Conservation (phyloP, 495 filamentous ascomycete genomes). For the Hypoxylon fragiforme region DNA sequence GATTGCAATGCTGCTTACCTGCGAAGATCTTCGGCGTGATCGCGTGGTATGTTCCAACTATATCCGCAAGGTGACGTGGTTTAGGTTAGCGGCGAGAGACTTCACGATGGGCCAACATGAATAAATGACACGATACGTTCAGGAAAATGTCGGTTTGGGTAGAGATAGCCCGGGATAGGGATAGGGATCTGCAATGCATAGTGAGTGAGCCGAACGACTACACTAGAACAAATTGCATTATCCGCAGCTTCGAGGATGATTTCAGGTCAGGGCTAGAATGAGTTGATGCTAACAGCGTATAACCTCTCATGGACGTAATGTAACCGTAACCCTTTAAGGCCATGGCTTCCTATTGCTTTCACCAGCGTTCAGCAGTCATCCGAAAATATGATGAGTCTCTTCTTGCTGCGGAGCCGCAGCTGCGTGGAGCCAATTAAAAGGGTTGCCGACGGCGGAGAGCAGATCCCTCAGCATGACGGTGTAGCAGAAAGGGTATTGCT, state of each 20-base stretch:
- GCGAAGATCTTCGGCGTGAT: conserved; percentile 12
- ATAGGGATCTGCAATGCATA: conserved; percentile 31
- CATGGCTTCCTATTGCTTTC: conserved; percentile 4
- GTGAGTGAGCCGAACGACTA: conserved; percentile 13
- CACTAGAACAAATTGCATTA: conserved; percentile 8
- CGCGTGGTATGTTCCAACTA: conserved; percentile 11
- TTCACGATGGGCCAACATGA: conserved; percentile 27
- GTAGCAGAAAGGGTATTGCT: conserved; percentile 18
- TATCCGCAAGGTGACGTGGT: conserved; percentile 32
- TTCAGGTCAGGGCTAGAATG: conserved; percentile 15
- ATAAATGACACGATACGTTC: conserved; percentile 17
- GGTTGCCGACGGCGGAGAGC: conserved; percentile 9
- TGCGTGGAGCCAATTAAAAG: conserved; percentile 16
- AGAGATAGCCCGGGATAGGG: conserved; percentile 24
- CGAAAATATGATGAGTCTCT: conserved; percentile 28
- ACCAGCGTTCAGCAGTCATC: conserved; percentile 12
- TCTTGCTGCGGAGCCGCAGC: conserved; percentile 34
- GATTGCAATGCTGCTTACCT: conserved; percentile 1
- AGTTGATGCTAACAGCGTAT: conserved; percentile 13
- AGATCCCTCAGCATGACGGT: conserved; percentile 32
- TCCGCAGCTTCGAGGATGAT: conserved; percentile 9
- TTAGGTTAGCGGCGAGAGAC: conserved; percentile 18
- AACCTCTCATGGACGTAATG: conserved; percentile 25
- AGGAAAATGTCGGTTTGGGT: conserved; percentile 19
- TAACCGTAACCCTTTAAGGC: conserved; percentile 17